These are phyloP conservation scores for Calocybe gambosa DNA, from an alignment of 1,284 basidiomycete species.

Conservation along the genomic window DNA sequence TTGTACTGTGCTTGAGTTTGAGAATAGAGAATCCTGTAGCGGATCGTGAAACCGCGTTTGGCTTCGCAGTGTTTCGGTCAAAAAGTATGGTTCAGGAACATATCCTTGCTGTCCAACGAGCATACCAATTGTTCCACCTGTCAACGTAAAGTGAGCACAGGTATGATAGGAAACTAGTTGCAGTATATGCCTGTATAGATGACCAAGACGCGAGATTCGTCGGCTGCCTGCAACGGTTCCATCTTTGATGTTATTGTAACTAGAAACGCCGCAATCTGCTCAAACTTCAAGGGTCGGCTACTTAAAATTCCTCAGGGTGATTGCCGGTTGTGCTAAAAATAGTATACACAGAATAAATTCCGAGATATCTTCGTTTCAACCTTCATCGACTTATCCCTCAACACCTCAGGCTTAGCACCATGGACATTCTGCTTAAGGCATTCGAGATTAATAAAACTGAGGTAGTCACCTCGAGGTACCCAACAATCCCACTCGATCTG, in stretches of 20 bases:
- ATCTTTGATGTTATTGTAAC: slow-evolving; percentile 36
- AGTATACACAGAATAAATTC: slow-evolving; percentile 7
- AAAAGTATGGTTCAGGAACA: slow-evolving; percentile 82
- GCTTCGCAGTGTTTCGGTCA: slow-evolving; percentile 75
- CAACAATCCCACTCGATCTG: background rate
- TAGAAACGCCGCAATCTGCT: background rate
- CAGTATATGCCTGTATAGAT: slow-evolving; percentile 51
- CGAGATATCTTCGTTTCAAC: slow-evolving; percentile 11
- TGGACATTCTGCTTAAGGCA: slow-evolving; percentile 73
- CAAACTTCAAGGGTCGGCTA: too few species aligned
- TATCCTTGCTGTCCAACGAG: slow-evolving; percentile 75
- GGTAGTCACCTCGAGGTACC: slow-evolving; percentile 30
- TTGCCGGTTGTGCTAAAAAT: slow-evolving; percentile 15
- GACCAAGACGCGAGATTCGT: slow-evolving; percentile 76
- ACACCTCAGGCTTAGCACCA: slow-evolving; percentile 23
- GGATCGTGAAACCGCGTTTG: slow-evolving; percentile 86
- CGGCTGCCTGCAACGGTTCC: slow-evolving; percentile 43
- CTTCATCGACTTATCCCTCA: slow-evolving; percentile 8
- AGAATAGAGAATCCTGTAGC: slow-evolving; percentile 72
- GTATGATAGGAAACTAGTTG: background rate
- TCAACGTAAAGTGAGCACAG: slow-evolving; percentile 19
- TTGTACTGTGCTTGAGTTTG: slow-evolving; percentile 64
- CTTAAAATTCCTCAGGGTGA: background rate
- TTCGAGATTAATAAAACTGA: slow-evolving; percentile 69
- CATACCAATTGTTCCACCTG: slow-evolving; percentile 86